phyloP scores from a whole-genome alignment of 1,139 yeast genomes.

The Kodamaea fungicola region DNA sequence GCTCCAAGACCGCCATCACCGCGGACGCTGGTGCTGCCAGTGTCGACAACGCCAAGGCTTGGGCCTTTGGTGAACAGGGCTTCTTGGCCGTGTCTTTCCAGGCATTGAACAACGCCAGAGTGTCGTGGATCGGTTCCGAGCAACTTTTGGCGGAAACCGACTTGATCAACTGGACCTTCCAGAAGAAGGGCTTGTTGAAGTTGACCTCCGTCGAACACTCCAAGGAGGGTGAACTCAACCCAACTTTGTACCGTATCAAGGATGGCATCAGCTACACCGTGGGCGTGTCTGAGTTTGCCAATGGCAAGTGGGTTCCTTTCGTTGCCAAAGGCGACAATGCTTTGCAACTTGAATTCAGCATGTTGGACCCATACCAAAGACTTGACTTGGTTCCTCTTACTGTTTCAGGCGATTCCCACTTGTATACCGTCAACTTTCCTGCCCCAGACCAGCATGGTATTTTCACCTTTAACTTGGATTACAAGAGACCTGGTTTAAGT shows the following conservation, averaged over 20 bases:
- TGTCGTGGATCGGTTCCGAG: constrained; percentile 74
- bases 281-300: constrained; percentile 62
- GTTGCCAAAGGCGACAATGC: constrained; percentile 43
- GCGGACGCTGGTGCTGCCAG: constrained; percentile 36
- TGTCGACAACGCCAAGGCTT: constrained; percentile 47
- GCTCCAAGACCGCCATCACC: constrained; percentile 67
- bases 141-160: constrained; percentile 50
- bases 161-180: constrained; percentile 72
- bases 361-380: constrained; percentile 96
- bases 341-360: constrained; percentile 77
- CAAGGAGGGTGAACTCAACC: constrained; percentile 46
- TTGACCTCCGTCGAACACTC: constrained; percentile 50
- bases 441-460: constrained; percentile 97
- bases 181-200: constrained; percentile 61
- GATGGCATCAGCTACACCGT: constrained; percentile 66
- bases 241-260: constrained; percentile 62
- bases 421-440: constrained; percentile 48
- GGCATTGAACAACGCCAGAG: constrained; percentile 74
- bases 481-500: constrained; percentile 75
- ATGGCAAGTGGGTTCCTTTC: constrained; percentile 70
- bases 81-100: constrained; percentile 79
- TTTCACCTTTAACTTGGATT: constrained; percentile 81
- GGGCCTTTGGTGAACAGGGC: constrained; percentile 86
- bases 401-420: constrained; percentile 38
- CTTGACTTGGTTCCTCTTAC: constrained; percentile 52